Evolutionary conservation across 1,139 yeast species (phyloP).

Genomic region (Saccharomycopsis hybrid): DNA sequence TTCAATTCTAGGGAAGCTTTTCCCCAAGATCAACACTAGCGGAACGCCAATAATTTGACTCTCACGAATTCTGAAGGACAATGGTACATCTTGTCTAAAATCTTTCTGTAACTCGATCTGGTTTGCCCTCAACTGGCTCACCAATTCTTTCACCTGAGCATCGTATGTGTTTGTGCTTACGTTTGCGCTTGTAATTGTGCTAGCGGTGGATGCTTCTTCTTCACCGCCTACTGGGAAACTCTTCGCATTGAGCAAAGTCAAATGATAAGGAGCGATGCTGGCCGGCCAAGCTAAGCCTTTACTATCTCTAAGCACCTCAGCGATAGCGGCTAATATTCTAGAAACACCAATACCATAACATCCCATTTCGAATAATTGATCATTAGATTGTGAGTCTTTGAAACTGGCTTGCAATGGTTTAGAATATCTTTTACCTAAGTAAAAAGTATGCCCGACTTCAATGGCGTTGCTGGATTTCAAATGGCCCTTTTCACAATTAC

Average conservation of each 20-base stretch:
- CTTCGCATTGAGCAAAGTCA: slow-evolving; percentile 46
- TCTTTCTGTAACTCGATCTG: slow-evolving; percentile 25
- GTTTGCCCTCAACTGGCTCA: slow-evolving; percentile 4
- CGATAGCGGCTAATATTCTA: slow-evolving; percentile 79
- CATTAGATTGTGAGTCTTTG: slow-evolving; percentile 37
- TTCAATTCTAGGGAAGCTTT: slow-evolving; percentile 52
- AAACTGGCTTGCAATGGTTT: slow-evolving; percentile 53
- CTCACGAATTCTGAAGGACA: slow-evolving; percentile 32
- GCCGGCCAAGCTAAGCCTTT: slow-evolving; percentile 81
- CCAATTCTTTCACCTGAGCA: slow-evolving; percentile 17
- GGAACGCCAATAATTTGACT: slow-evolving; percentile 64
- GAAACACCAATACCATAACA: slow-evolving; percentile 95
- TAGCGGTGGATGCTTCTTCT: too few relatives aligned
- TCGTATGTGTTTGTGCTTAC: neutral
- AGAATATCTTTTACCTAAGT: slow-evolving; percentile 76
- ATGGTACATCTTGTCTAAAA: slow-evolving; percentile 30
- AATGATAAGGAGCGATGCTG: slow-evolving; percentile 67
- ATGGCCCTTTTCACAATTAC: slow-evolving; percentile 53
- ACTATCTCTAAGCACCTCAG: slow-evolving; percentile 65
- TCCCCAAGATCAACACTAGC: slow-evolving; percentile 44
- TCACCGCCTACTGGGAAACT: too few relatives aligned
- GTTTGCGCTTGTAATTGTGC: too few relatives aligned
- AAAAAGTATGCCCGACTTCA: slow-evolving; percentile 93
- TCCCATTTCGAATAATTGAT: slow-evolving; percentile 65
- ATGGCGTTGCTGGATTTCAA: slow-evolving; percentile 54